Percentiles rank a stretch among this genome's conserved stretches.
These are phyloP conservation scores for Pleodorina starrii DNA, from an alignment of 139 green algal species.

Conservation along the genomic window DNA sequence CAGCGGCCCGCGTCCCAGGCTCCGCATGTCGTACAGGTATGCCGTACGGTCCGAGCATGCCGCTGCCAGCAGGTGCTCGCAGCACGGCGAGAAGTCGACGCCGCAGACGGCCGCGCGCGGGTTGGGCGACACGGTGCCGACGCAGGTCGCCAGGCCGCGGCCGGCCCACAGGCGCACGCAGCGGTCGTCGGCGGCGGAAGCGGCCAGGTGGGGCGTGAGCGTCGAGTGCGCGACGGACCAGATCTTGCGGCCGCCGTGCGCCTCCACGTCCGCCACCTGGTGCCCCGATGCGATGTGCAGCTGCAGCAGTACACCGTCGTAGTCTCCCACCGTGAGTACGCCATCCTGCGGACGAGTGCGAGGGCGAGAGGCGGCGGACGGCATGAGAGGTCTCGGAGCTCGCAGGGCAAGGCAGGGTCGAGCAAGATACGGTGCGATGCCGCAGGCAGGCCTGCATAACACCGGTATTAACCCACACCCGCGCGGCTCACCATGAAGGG, in stretches of 20 bases:
- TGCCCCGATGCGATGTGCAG: conserved; percentile 73
- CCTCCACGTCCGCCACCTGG: conserved; percentile 79
- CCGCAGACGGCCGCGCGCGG: conserved; percentile 85
- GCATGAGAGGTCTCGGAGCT: not conserved
- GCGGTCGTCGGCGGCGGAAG: conserved; percentile 88
- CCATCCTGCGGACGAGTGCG: conserved; percentile 67
- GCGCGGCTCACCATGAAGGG: not conserved
- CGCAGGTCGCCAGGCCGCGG: conserved; percentile 44
- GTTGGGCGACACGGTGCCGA: conserved; percentile 68
- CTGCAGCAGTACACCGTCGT: conserved; percentile 81
- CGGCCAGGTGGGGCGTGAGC: conserved; percentile 71
- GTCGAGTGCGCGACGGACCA: conserved; percentile 87
- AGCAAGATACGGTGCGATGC: too few species aligned
- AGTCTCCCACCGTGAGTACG: conserved; percentile 83
- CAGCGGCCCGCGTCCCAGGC: conserved; percentile 57
- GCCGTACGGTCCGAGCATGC: conserved; percentile 86
- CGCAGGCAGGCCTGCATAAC: too few species aligned
- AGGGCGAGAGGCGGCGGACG: not conserved
- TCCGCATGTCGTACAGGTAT: conserved; percentile 82
- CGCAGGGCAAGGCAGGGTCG: too few species aligned
- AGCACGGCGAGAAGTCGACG: conserved; percentile 79
- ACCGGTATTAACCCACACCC: not conserved
- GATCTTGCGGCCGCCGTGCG: conserved; percentile 82
- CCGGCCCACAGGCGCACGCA: conserved; percentile 85
- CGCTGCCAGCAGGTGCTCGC: conserved; percentile 81